Evolutionary conservation across 495 filamentous ascomycete genomes (phyloP).

Genomic region (Aspergillus taichungensis): DNA sequence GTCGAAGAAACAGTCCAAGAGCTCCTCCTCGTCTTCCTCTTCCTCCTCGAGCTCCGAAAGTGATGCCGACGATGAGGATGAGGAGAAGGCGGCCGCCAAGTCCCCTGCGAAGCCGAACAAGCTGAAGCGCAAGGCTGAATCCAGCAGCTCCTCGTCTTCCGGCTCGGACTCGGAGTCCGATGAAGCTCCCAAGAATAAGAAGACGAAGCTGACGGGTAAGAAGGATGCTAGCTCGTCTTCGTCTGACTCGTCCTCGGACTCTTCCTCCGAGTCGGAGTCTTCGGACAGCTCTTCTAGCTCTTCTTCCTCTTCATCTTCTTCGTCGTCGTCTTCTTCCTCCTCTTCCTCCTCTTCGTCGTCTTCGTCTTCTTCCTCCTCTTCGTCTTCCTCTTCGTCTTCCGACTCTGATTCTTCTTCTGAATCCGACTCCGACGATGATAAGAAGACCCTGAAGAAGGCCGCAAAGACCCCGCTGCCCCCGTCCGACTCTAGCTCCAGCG

Average conservation of each 20-base stretch:
- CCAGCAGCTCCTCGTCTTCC: slow-evolving; percentile 36
- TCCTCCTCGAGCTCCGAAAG: slow-evolving; percentile 49
- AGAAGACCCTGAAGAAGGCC: slow-evolving; percentile 39
- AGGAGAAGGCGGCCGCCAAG: slow-evolving; percentile 26
- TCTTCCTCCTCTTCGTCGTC: slow-evolving; percentile 17
- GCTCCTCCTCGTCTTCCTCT: slow-evolving; percentile 33
- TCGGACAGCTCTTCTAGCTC: slow-evolving; percentile 14
- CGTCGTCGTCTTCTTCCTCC: slow-evolving; percentile 20
- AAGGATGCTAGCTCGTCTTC: slow-evolving; percentile 16
- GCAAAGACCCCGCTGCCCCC: slow-evolving; percentile 45
- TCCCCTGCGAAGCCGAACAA: slow-evolving; percentile 29
- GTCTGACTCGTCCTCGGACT: slow-evolving; percentile 18
- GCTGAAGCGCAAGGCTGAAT: slow-evolving; percentile 58
- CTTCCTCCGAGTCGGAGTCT: slow-evolving; percentile 5
- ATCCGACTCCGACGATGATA: slow-evolving; percentile 28
- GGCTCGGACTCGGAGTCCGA: slow-evolving; percentile 37
- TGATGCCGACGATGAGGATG: slow-evolving; percentile 53
- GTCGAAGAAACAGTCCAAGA: slow-evolving; percentile 15
- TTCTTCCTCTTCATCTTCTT: slow-evolving; percentile 14
- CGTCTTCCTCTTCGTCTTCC: slow-evolving; percentile 8
- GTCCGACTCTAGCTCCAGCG: slow-evolving; percentile 26
- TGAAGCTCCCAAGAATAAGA: slow-evolving; percentile 34
- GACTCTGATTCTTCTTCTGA: slow-evolving; percentile 32
- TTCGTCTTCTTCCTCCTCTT: slow-evolving; percentile 14
- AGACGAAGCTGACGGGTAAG: slow-evolving; percentile 21